Conservation (phyloP, 805 yeast genomes). For the Dipodascus geniculatus region DNA sequence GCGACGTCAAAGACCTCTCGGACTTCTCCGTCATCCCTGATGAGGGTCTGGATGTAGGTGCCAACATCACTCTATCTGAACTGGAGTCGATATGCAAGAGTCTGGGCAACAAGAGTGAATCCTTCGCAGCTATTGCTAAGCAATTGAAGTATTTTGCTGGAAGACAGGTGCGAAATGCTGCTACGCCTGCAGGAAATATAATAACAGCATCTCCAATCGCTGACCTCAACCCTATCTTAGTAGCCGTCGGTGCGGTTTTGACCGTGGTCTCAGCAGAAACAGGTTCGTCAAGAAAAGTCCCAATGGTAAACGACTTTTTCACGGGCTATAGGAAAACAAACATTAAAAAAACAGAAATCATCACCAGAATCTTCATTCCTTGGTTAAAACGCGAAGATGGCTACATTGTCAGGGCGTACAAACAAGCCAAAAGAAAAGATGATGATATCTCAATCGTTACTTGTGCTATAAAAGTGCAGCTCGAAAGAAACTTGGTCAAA, state of each 20-base stretch:
- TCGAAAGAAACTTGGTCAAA: constrained; percentile 13
- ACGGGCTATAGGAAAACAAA: constrained; percentile 33
- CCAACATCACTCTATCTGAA: constrained; percentile 30
- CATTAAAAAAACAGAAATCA: constrained; percentile 27
- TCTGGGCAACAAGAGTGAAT: constrained; percentile 16
- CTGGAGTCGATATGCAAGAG: constrained; percentile 29
- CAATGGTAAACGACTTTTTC: constrained; percentile 32
- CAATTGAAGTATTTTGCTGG: constrained; percentile 39
- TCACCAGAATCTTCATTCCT: constrained; percentile 31
- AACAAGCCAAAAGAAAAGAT: constrained; percentile 38
- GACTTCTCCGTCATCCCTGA: constrained; percentile 27
- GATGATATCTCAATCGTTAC: constrained; percentile 41
- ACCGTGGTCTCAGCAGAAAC: constrained; percentile 26
- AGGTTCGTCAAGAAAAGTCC: constrained; percentile 20
- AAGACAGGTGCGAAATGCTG: constrained; percentile 38
- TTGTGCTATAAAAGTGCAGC: constrained; percentile 26
- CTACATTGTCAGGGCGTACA: constrained; percentile 31
- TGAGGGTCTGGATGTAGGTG: constrained; percentile 33
- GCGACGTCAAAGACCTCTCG: constrained; percentile 32
- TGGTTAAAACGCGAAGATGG: constrained; percentile 23
- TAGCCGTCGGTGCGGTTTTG: constrained; percentile 31
- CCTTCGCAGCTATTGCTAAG: constrained; percentile 25
- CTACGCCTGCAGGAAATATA: constrained; percentile 39
- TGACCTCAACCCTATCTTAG: constrained; percentile 36
- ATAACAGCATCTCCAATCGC: constrained; percentile 41